Base-by-base conservation (phyloP, 2,329 filamentous ascomycete genomes). In the Clarireedia homoeocarpa region DNA sequence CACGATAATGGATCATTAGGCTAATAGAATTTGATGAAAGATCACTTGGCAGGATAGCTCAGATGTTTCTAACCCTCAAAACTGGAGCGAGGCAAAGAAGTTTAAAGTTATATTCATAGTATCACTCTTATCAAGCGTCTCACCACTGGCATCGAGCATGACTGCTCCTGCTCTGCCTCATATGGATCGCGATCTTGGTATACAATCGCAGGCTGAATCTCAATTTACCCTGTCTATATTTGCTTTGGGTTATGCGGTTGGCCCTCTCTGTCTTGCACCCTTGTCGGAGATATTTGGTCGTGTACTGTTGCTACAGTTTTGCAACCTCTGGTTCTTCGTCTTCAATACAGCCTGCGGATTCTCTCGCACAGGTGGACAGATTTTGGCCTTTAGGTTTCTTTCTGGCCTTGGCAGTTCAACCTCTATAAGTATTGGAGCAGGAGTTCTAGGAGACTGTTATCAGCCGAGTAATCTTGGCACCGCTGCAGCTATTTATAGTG, bases 401-500 rank as follows among this genome's bases (percentile, higher is more conserved):
- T 7, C 10, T 47, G 20, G 45, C 15, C 26, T 47, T 15, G 15
- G 15, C 9, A 23, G 45, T 6, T 24, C 17, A 4, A 23, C 26
- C 15, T 24, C 45, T 26, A 23, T 47, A 9, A 7, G 23, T 20
- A 40, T 40, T 40, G 38, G 38, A 40, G 38, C 38, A 5, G 38
- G 38, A 14, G 17, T n/a, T 7, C 5, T 40, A 40, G 38, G 38
- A 15, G 38, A 40, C 12, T n/a, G 14, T 15, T 40, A 15, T 14
- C 14, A 40, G 12, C 14, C 38, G 14, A 40, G 17, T 15, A n/a
- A 40, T 40, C 5, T 12, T 3, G 38, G 38, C 5, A 40, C 14
- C 14, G 38, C 38, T 14, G 5, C 17, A 5, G 38, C 38, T 40
- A 14, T 76, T 74, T 0, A 79, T 75, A 77, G 74, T 55, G 72